Percentiles rank a stretch among this genome's conserved stretches.
phyloP scores from a whole-genome alignment of 768 basidiomycete genomes.

The Lentinula edodes region DNA sequence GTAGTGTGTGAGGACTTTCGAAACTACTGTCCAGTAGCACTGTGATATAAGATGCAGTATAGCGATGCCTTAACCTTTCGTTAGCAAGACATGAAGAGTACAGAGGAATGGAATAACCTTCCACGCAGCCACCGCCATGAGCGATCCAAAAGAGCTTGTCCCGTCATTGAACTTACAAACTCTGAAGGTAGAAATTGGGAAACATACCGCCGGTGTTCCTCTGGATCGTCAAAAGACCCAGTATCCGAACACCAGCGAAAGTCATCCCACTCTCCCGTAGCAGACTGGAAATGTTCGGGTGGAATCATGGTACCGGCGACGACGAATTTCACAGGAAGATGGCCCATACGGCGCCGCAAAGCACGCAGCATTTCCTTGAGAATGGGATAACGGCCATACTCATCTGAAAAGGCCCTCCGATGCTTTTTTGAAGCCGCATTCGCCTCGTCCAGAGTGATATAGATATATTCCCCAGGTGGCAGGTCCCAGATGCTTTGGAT shows the following conservation, averaged over 20 bases:
- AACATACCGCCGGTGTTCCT: conserved; percentile 1
- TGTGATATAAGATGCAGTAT: not conserved
- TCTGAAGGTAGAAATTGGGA: conserved; percentile 4
- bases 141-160: not conserved
- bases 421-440: not conserved
- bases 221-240: conserved; percentile 4
- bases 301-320: conserved; percentile 5
- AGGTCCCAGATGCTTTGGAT: not conserved
- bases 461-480: not conserved
- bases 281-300: not conserved
- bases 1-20: not conserved
- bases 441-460: conserved; percentile 5
- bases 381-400: not conserved
- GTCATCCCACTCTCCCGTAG: not conserved
- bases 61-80: not conserved
- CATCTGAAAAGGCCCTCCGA: not conserved
- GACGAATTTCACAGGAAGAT: not conserved
- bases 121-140: conserved; percentile 12
- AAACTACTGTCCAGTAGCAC: not conserved
- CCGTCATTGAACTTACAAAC: not conserved
- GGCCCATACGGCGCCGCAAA: not conserved
- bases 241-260: conserved; percentile 8
- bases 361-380: conserved; percentile 3
- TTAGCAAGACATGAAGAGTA: no score
- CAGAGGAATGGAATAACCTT: not conserved